phyloP scores from a whole-genome alignment of 2,329 filamentous ascomycete genomes.

The Clarireedia paspali region DNA sequence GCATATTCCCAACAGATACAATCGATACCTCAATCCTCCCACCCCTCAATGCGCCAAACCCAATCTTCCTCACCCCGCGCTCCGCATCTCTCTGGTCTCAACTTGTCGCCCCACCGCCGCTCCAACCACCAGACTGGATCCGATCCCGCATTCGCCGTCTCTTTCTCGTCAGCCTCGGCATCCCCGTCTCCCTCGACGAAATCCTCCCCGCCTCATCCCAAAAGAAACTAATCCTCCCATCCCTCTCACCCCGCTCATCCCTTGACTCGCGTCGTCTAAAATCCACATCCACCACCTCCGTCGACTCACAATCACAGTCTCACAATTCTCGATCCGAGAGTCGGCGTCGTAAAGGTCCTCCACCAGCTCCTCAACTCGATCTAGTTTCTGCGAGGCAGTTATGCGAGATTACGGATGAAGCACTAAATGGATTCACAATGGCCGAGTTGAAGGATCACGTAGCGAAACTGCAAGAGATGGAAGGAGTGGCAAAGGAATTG shows the following conservation, averaged over 20 bases:
- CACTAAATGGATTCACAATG: constrained; percentile 70
- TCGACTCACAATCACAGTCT: constrained; percentile 46
- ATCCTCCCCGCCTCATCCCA: constrained; percentile 96
- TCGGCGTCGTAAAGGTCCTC: constrained; percentile 46
- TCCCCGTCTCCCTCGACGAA: constrained; percentile 94
- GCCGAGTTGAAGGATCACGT: constrained; percentile 69
- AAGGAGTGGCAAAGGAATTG: constrained; percentile 65
- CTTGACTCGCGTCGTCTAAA: constrained; percentile 40
- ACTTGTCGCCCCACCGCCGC: constrained; percentile 84
- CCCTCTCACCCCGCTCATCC: constrained; percentile 53
- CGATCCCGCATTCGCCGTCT: constrained; percentile 89
- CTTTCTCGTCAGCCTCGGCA: constrained; percentile 90
- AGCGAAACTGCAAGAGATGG: constrained; percentile 57
- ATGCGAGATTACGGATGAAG: constrained; percentile 78
- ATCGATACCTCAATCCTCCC: constrained; percentile 44
- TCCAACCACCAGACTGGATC: constrained; percentile 97
- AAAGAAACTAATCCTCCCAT: constrained; percentile 92
- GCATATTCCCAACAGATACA: constrained; percentile 54
- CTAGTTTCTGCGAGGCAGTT: constrained; percentile 69
- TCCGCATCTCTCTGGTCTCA: constrained; percentile 94
- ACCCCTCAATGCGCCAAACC: constrained; percentile 36
- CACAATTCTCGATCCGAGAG: constrained; percentile 38
- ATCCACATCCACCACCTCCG: constrained; percentile 45
- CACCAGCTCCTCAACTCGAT: constrained; percentile 68
- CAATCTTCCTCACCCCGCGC: constrained; percentile 75